Base-by-base conservation (phyloP, 148 eudicot genomes). In the Diospyros kaki region DNA sequence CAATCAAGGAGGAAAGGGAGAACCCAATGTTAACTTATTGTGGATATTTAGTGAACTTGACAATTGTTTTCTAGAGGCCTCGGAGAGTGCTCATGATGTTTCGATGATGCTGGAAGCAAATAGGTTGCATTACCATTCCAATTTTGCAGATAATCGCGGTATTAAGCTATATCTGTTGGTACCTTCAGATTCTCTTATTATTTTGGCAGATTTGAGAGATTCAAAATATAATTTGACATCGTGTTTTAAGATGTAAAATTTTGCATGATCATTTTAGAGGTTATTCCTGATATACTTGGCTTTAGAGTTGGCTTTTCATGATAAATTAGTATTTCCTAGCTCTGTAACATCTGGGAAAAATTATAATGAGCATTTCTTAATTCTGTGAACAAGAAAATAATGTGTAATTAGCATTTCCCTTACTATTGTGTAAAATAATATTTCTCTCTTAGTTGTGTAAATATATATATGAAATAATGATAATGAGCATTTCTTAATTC, bases 41-140 rank as follows among this genome's bases (percentile, higher is more conserved):
- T 85, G 86, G 78, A 73, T 95, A 63, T 95, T 92, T 72, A 76
- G 48, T 9, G 87, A 86, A 0, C 90, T 95, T 81, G 99, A 95
- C 80, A 96, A 95, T 77, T 87, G 84, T 81, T 95, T 92, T 75
- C 83, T 95, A 38, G 79, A 86, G 78, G 92, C 99, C 58, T 91
- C 91, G 0, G 86, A 88, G 78, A 89, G 97, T 84, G 96, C 98
- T 52, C 84, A 86, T 12, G 93, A 88, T 44, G 99, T 93, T 69
- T 88, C 94, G 0, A 89, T 84, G 83, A 82, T 95, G 94, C 94
- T 95, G 64, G 99, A 95, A 88, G 99, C 97, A 1, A 84, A 91
- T 72, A 82, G 93, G 63, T 85, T 95, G 92, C 99, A 95, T 79
- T 95, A 93, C 74, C 99, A 95, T 80, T 95, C 98, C 18, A 95